These are phyloP conservation scores for Symbiodinium pilosum DNA, from an alignment of 73 alveolate genomes.

Conservation along the genomic window DNA sequence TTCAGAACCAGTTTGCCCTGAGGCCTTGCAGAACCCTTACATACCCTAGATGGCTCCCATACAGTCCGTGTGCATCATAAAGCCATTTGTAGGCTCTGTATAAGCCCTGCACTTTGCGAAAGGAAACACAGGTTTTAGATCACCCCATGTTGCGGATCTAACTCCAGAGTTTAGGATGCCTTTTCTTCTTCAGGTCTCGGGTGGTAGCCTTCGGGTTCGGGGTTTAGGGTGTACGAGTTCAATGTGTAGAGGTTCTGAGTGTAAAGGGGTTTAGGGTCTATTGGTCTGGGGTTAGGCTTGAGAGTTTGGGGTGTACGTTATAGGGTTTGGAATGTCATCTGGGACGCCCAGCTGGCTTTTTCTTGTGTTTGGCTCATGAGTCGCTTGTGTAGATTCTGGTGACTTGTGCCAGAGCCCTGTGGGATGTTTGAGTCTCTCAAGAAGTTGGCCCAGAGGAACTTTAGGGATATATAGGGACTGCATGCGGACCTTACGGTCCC, in stretches of 20 bases:
- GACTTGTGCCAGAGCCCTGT: neutral
- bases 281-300: neutral
- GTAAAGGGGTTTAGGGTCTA: neutral
- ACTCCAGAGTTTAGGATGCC: neutral
- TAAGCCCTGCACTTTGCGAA: neutral
- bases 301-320: neutral
- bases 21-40: neutral
- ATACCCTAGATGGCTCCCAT: neutral
- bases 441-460: neutral
- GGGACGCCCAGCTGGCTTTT: neutral
- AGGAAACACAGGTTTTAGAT: neutral
- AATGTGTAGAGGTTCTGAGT: neutral
- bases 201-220: neutral
- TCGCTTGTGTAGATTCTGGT: neutral
- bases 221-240: constrained; percentile 1
- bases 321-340: neutral
- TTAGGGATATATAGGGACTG: neutral
- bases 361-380: neutral
- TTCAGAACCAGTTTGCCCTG: constrained; percentile 1
- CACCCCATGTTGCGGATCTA: constrained; percentile 11
- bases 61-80: neutral
- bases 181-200: neutral
- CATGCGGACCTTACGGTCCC: neutral
- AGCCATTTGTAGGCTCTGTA: neutral
- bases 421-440: neutral